Percentiles rank a stretch among this genome's conserved stretches.
Evolutionary conservation across 2,329 filamentous ascomycete species (phyloP).

Genomic region (Monosporascus sp.): DNA sequence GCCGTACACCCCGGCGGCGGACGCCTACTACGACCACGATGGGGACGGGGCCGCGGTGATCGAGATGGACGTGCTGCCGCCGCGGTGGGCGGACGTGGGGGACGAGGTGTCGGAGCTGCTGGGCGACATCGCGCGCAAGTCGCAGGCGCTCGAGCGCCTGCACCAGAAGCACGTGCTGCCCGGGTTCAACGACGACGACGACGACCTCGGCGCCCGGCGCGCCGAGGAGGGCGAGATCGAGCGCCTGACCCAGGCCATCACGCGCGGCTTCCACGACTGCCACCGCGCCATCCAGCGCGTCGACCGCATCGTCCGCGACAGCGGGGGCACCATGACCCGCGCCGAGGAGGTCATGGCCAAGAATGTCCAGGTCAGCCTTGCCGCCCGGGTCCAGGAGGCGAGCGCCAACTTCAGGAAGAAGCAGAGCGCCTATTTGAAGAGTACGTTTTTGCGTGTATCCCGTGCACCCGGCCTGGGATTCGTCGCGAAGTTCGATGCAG

Average conservation of each 20-base stretch:
- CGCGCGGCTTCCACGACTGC: slow-evolving; percentile 81
- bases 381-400: slow-evolving; percentile 81
- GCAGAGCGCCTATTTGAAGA: slow-evolving; percentile 93
- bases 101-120: slow-evolving; percentile 88
- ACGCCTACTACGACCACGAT: slow-evolving; percentile 59
- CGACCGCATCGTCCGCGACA: slow-evolving; percentile 79
- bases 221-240: slow-evolving; percentile 89
- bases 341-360: slow-evolving; percentile 93
- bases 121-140: slow-evolving; percentile 73
- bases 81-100: slow-evolving; percentile 90
- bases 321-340: slow-evolving; percentile 65
- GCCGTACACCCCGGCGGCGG: slow-evolving; percentile 34
- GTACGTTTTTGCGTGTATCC: slow-evolving; percentile 41
- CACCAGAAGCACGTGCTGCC: slow-evolving; percentile 97
- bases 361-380: slow-evolving; percentile 91
- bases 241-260: slow-evolving; percentile 82
- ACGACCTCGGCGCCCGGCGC: slow-evolving; percentile 45
- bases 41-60: slow-evolving; percentile 85
- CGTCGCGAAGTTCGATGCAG: not conserved
- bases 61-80: slow-evolving; percentile 95
- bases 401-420: slow-evolving; percentile 94
- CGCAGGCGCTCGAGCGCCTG: slow-evolving; percentile 79
- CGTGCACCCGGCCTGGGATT: not conserved
- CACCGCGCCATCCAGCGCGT: slow-evolving; percentile 84
- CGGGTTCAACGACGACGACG: slow-evolving; percentile 66